Base-by-base conservation (phyloP, 257 asterid species). In the Primulina eburnea region DNA sequence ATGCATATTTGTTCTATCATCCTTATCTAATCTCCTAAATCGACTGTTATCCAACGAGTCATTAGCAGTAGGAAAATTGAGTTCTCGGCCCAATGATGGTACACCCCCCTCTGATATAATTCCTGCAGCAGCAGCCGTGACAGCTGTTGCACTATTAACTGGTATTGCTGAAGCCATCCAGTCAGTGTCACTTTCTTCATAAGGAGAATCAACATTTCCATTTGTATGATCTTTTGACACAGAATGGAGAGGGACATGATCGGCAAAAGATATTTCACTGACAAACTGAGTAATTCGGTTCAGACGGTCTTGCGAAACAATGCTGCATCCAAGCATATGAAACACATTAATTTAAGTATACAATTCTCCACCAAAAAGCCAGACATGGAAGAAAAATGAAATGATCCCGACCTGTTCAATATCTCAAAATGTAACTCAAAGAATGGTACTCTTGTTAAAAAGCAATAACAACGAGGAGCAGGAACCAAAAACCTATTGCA, bases 391-490 rank as follows among this genome's bases (percentile, higher is more conserved):
- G 50, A 64, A 53, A 40, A 47, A 38, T 62, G 71, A 68, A 71
- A 40, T 18, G 60, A 68, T 8, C 52, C 84, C 70, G 71, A 88
- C 98, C 97, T 92, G 82, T 87, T 85, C 79, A 92, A 75, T 90
- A 92, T 85, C 89, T 88, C 90, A 70, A 77, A 92, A 74, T 92
- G 97, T 67, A 92, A 82, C 80, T 86, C 97, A 72, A 92, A 92
- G 73, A 92, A 90, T 40, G 98, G 98, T 76, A 90, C 87, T 80
- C 89, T 88, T 64, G 98, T 92, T 68, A 92, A 75, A 72, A 92
- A 81, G 78, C 98, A 92, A 78, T 90, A 92, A 79, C 98, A 92
- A 75, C 96, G 97, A 73, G 98, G 97, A 47, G 98, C 98, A 72
- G 96, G 84, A 75, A 86, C 96, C 87, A 92, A 75, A 81, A 78